Evolutionary conservation across 2,329 filamentous ascomycete genomes (phyloP).

Genomic region (Emergomyces orientalis): DNA sequence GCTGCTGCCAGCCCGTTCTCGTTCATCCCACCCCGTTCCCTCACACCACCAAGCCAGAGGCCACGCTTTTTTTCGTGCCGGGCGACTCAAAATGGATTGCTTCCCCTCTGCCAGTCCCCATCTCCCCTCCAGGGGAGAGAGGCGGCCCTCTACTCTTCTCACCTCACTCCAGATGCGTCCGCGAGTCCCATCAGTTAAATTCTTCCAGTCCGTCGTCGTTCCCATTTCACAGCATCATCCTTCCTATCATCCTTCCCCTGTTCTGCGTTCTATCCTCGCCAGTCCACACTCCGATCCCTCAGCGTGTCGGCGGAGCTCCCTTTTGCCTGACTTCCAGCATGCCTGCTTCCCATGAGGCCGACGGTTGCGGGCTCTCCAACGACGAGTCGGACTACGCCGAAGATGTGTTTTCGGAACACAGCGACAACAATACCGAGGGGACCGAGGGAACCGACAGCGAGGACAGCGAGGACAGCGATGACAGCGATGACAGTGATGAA

Average conservation of each 20-base stretch:
- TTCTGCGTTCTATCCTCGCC: not conserved
- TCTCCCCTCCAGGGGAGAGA: not conserved
- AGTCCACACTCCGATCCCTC: not conserved
- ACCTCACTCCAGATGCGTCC: not conserved
- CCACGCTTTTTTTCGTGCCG: not conserved
- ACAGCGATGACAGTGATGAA: not conserved
- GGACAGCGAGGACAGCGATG: not conserved
- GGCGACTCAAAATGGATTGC: not conserved
- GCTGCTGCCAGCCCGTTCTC: not conserved
- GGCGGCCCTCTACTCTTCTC: not conserved
- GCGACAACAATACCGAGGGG: not conserved
- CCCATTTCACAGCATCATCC: not conserved
- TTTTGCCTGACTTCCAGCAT: not conserved
- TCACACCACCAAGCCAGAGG: not conserved
- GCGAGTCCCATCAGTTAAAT: not conserved
- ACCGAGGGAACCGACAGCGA: not conserved
- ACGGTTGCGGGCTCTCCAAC: not conserved
- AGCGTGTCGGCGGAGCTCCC: not conserved
- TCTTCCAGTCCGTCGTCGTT: not conserved
- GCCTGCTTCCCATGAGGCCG: not conserved
- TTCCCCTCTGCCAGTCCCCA: not conserved
- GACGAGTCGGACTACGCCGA: not conserved
- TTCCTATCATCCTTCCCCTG: not conserved
- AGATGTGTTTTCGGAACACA: slow-evolving; percentile 1
- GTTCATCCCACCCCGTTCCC: not conserved